Evolutionary conservation across 306 rosid species (phyloP), one percentile per base, ranked within the genome.

Genomic region (Malus sylvestris): DNA sequence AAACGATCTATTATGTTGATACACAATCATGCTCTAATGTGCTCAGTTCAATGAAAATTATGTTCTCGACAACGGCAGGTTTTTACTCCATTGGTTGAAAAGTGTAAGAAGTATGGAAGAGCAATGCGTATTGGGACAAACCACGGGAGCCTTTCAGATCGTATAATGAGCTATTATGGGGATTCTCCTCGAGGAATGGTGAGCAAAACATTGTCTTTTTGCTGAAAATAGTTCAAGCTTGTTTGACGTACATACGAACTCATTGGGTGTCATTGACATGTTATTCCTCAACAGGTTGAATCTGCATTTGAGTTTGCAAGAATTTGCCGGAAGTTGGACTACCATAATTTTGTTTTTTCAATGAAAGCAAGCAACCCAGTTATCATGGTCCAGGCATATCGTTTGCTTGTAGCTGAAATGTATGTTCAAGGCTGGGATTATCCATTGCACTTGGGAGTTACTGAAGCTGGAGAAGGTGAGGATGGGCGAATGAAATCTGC

Each of bases 401-500:
- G 99, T 52, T 83, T 91, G 44, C 97, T 95, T 71, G 96, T 92
- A 16, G 96, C 99, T 82, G 97, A 95, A 89, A 92, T 95, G 99
- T 92, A 90, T 83, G 96, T 92, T 81, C 91, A 89, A 13, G 97
- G 97, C 71, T 95, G 99, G 99, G 97, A 95, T 69, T 95, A 95
- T 81, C 99, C 99, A 45, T 83, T 95, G 61, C 99, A 95, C 86
- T 87, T 95, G 87, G 99, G 99, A 71, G 99, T 95, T 73, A 95
- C 99, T 79, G 99, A 95, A 91, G 99, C 99, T 52, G 99, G 99
- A 82, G 99, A 95, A 85, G 99, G 99, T 84, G 99, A 95, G 87
- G 99, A 95, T 74, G 99, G 99, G 70, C 85, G 99, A 65, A 95
- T 95, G 99, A 95, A 95, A 81, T 95, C 99, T 81, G 99, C 99